These are phyloP conservation scores for Lachnellula subtilissima DNA, from an alignment of 2,329 filamentous ascomycete species.

Conservation along the genomic window DNA sequence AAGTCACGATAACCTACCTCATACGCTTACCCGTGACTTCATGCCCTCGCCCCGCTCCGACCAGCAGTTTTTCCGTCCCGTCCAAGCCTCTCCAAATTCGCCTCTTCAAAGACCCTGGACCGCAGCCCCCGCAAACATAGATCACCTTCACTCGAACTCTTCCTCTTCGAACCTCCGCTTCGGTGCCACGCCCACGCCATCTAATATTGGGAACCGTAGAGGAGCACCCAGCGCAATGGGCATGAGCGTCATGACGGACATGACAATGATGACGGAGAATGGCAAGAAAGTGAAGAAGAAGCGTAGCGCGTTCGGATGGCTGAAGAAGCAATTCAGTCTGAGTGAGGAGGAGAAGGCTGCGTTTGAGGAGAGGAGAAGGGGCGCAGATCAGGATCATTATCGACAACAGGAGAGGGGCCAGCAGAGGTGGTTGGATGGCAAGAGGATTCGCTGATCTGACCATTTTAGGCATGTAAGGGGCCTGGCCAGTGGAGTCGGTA, in stretches of 20 bases:
- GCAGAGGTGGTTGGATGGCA: constrained; percentile 24
- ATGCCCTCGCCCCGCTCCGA: constrained; percentile 42
- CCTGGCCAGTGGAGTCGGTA: too few species aligned
- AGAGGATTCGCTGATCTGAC: constrained; percentile 11
- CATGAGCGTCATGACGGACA: constrained; percentile 51
- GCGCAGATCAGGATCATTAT: constrained; percentile 13
- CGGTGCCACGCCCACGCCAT: constrained; percentile 17
- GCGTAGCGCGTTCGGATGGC: constrained; percentile 62
- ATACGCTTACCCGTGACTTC: constrained; percentile 15
- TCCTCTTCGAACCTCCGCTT: constrained; percentile 43
- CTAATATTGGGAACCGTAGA: constrained; percentile 16
- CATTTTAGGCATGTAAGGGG: too few species aligned
- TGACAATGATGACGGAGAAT: constrained; percentile 38
- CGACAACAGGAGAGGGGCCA: constrained; percentile 11
- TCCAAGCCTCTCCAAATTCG: constrained; percentile 58
- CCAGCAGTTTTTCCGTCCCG: constrained; percentile 55
- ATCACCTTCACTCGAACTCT: constrained; percentile 34
- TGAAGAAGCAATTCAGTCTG: constrained; percentile 63
- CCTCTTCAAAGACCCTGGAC: constrained; percentile 47
- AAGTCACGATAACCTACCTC: constrained; percentile 1
- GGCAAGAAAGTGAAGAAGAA: constrained; percentile 54
- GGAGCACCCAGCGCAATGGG: constrained; percentile 30
- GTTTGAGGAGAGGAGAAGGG: constrained; percentile 50
- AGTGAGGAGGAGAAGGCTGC: constrained; percentile 58
- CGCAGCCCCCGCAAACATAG: constrained; percentile 24